phyloP scores from a whole-genome alignment of 768 basidiomycete genomes.

The Amanita polypyramis region DNA sequence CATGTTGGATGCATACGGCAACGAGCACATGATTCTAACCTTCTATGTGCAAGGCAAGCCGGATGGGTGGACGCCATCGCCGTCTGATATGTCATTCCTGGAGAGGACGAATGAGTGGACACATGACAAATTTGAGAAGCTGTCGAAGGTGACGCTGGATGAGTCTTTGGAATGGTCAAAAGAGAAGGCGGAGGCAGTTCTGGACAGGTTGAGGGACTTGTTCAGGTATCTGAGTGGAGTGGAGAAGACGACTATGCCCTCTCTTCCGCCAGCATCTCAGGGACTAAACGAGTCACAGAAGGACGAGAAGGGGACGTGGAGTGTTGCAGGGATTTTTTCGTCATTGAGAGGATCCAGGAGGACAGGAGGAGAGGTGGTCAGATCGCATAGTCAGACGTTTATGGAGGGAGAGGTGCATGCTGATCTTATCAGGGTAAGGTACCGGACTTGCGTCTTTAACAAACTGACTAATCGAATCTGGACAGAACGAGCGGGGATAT shows the following conservation, averaged over 20 bases:
- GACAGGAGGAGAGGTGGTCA: slow-evolving; percentile 19
- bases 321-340: slow-evolving; percentile 59
- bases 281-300: slow-evolving; percentile 14
- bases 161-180: slow-evolving; percentile 39
- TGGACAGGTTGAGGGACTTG: slow-evolving; percentile 42
- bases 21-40: slow-evolving; percentile 76
- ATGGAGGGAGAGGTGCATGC: slow-evolving; percentile 78
- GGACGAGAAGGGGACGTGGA: slow-evolving; percentile 35
- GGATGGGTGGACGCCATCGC: slow-evolving; percentile 23
- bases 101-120: slow-evolving; percentile 34
- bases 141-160: slow-evolving; percentile 47
- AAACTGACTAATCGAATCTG: slow-evolving; percentile 6
- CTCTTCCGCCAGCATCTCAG: slow-evolving; percentile 16
- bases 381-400: slow-evolving; percentile 33
- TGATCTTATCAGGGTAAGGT: slow-evolving; percentile 55
- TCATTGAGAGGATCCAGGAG: slow-evolving; percentile 37
- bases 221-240: slow-evolving; percentile 72
- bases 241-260: slow-evolving; percentile 23
- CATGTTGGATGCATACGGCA: slow-evolving; percentile 59
- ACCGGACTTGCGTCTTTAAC: slow-evolving; percentile 14
- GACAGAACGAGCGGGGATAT: slow-evolving; percentile 64
- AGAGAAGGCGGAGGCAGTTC: slow-evolving; percentile 25
- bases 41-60: slow-evolving; percentile 67
- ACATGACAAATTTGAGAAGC: slow-evolving; percentile 22
- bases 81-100: slow-evolving; percentile 32